Evolutionary conservation across 2,329 filamentous ascomycete genomes (phyloP).

Genomic region (Lasiodiplodia gonubiensis): DNA sequence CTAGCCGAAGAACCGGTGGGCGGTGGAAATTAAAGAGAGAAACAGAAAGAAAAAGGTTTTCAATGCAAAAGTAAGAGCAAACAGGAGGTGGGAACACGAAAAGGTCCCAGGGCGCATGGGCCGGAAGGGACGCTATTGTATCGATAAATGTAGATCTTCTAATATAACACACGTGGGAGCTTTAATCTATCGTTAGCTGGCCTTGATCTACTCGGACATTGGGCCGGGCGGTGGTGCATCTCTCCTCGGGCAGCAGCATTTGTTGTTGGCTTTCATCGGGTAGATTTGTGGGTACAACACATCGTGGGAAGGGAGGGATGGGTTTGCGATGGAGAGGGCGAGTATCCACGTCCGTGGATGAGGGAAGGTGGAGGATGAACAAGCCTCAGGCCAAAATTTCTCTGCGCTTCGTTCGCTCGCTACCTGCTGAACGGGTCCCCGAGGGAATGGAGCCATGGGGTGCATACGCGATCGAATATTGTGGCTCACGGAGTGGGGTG

Average conservation of each 20-base stretch:
- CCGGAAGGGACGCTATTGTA: neutral
- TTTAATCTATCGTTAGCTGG: neutral
- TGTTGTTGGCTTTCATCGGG: neutral
- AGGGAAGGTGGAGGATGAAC: neutral
- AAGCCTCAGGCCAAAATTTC: neutral
- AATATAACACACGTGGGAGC: neutral
- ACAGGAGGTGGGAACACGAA: neutral
- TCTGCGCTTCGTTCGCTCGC: neutral
- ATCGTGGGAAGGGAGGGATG: neutral
- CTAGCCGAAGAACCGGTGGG: neutral
- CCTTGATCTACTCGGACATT: neutral
- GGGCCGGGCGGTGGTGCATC: neutral
- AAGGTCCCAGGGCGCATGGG: neutral
- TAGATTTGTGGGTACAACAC: neutral
- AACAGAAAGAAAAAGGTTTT: neutral
- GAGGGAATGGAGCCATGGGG: neutral
- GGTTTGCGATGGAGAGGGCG: neutral
- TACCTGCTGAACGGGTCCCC: neutral
- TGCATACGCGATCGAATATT: neutral
- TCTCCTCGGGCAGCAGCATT: neutral
- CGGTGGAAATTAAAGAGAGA: neutral
- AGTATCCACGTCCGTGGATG: neutral
- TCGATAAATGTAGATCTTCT: neutral
- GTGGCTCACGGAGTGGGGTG: slow-evolving; percentile 4
- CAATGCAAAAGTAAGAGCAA: neutral